Evolutionary conservation across 2,329 filamentous ascomycete species (phyloP).

Genomic region (Neonectria hederae): DNA sequence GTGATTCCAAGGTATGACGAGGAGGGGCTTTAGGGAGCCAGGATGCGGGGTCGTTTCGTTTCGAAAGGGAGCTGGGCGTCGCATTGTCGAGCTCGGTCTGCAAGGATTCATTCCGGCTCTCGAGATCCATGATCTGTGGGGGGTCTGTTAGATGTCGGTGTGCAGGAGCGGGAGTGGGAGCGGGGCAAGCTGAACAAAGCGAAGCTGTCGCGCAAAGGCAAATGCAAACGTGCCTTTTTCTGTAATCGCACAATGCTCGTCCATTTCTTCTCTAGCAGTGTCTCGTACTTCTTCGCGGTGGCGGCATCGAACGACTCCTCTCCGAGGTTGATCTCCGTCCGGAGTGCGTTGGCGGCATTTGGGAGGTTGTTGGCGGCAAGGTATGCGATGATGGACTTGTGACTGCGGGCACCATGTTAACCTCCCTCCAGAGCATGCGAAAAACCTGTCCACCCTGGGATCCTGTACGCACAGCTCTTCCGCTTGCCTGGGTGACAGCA

Average conservation of each 20-base stretch:
- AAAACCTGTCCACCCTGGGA: not conserved
- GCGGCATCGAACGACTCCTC: conserved; percentile 77
- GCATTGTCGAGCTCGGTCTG: conserved; percentile 87
- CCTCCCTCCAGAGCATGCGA: conserved; percentile 27
- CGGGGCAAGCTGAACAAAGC: conserved; percentile 3
- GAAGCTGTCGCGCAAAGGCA: conserved; percentile 6
- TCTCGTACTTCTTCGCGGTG: conserved; percentile 94
- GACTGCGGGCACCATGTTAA: conserved; percentile 60
- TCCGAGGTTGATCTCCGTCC: conserved; percentile 79
- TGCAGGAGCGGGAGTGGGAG: conserved; percentile 11
- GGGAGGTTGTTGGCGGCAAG: conserved; percentile 77
- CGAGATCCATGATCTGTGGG: conserved; percentile 87
- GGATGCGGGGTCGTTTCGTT: conserved; percentile 70
- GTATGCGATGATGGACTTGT: conserved; percentile 95
- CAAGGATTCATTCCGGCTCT: conserved; percentile 75
- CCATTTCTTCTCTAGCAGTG: conserved; percentile 97
- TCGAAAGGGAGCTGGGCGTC: conserved; percentile 77
- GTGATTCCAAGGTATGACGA: conserved; percentile 83
- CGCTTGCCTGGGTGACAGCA: conserved; percentile 82
- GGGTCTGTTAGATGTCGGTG: conserved; percentile 14
- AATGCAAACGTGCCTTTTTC: conserved; percentile 76
- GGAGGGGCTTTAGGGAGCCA: conserved; percentile 90
- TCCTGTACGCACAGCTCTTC: conserved; percentile 80
- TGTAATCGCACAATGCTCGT: conserved; percentile 93
- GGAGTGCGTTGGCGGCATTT: conserved; percentile 74